Percentiles rank a stretch among this genome's conserved stretches.
Conservation (phyloP, 2,329 filamentous ascomycete species). For the Microdochium paspali region DNA sequence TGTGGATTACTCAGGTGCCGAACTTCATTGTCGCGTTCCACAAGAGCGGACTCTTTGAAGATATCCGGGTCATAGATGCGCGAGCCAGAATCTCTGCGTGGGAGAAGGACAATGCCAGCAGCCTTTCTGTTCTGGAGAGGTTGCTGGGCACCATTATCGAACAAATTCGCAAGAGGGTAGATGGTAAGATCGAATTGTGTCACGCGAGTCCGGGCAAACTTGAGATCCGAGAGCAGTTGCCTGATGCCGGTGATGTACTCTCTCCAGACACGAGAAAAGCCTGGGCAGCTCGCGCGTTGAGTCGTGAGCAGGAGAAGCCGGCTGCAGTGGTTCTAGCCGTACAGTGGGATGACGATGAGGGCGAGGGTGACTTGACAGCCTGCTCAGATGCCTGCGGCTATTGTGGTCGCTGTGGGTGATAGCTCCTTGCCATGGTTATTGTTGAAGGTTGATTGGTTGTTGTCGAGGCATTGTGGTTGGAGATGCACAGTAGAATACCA, state of each 20-base stretch:
- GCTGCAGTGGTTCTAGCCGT: not conserved
- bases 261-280: not conserved
- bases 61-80: slow-evolving; percentile 11
- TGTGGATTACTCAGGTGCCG: slow-evolving; percentile 29
- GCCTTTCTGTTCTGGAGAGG: not conserved
- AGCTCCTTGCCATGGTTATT: not conserved
- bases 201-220: not conserved
- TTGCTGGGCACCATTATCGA: not conserved
- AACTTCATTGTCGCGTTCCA: slow-evolving; percentile 33
- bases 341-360: not conserved
- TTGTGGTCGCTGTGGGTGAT: not conserved
- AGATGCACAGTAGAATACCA: too few species aligned
- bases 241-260: not conserved
- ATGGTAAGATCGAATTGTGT: not conserved
- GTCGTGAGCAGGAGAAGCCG: not conserved
- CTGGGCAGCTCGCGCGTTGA: not conserved
- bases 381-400: not conserved
- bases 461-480: too few species aligned
- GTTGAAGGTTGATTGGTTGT: too few species aligned
- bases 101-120: not conserved
- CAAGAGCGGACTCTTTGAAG: slow-evolving; percentile 20
- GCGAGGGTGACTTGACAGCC: not conserved
- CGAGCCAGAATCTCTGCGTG: not conserved
- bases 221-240: not conserved
- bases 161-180: not conserved